A percentile compares a stretch with the other conserved stretches of the same genome.
Evolutionary conservation across 2,329 filamentous ascomycete species (phyloP).

Genomic region (Cladosporium oxysporum): DNA sequence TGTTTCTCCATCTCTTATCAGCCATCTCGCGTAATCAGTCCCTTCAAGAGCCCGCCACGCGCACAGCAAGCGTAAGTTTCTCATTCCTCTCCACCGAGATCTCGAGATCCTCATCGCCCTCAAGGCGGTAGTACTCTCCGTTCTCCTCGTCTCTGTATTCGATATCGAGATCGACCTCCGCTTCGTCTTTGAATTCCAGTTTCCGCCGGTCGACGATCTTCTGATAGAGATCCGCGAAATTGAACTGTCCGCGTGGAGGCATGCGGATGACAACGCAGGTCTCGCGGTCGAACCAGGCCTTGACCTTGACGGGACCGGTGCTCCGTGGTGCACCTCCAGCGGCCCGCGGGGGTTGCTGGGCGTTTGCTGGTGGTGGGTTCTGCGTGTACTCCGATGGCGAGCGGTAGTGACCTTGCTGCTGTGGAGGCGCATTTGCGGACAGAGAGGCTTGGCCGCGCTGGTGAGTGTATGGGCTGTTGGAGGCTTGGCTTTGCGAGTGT

Average conservation of each 20-base stretch:
- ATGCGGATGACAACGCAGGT: conserved; percentile 92
- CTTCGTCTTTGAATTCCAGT: conserved; percentile 53
- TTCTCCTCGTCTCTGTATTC: conserved; percentile 85
- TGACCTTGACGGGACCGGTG: conserved; percentile 71
- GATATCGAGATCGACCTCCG: conserved; percentile 70
- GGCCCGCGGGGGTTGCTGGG: conserved; percentile 40
- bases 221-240: conserved; percentile 74
- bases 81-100: conserved; percentile 79
- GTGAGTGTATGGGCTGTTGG: conserved; percentile 25
- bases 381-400: conserved; percentile 29
- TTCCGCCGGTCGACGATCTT: conserved; percentile 85
- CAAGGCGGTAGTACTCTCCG: conserved; percentile 71
- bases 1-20: neutral
- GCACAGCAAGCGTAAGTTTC: conserved; percentile 70
- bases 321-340: conserved; percentile 35
- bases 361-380: conserved; percentile 24
- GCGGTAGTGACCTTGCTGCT: conserved; percentile 30
- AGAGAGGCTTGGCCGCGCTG: conserved; percentile 26
- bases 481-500: conserved; percentile 22
- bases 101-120: conserved; percentile 79
- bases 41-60: conserved; percentile 28
- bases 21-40: neutral
- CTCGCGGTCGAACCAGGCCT: conserved; percentile 83
- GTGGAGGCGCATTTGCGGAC: conserved; percentile 22
- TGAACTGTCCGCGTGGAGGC: conserved; percentile 67